A percentile compares a stretch with the other conserved stretches of the same genome.
These are phyloP conservation scores for Carex kokanica DNA, from an alignment of 176 grass and related monocot genomes.

Conservation along the genomic window DNA sequence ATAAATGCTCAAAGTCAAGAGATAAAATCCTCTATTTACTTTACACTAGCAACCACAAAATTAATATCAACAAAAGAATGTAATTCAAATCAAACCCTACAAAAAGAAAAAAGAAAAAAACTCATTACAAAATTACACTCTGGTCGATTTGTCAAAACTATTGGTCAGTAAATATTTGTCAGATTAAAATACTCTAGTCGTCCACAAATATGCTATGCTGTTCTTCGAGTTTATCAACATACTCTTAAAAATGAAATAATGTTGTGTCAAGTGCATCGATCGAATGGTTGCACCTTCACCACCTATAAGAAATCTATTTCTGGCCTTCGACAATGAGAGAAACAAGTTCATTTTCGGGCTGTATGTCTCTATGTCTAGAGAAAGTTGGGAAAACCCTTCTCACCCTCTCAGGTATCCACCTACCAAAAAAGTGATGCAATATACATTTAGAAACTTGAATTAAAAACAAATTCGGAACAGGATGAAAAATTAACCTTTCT, in stretches of 20 bases:
- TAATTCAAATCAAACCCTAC: not conserved
- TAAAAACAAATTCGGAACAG: not conserved
- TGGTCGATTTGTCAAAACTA: constrained; percentile 9
- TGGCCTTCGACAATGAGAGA: constrained; percentile 61
- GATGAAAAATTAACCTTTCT: not conserved
- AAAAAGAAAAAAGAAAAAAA: not conserved
- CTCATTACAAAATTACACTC: constrained; percentile 21
- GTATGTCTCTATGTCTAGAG: constrained; percentile 47
- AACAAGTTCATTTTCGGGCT: constrained; percentile 64
- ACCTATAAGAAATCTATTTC: constrained; percentile 16
- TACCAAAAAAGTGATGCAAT: constrained; percentile 27
- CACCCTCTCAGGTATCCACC: constrained; percentile 76
- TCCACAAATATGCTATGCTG: not conserved
- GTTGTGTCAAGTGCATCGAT: not conserved
- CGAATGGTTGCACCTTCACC: not conserved
- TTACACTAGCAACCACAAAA: constrained; percentile 1
- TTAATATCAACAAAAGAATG: constrained; percentile 21
- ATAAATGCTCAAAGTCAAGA: not conserved
- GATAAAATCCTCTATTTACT: constrained; percentile 3
- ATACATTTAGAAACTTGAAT: not conserved
- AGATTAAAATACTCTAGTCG: not conserved
- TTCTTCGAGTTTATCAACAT: not conserved
- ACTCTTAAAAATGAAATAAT: constrained; percentile 10
- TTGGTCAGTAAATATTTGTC: not conserved
- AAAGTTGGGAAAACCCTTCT: constrained; percentile 50